phyloP scores from a whole-genome alignment of 176 grass and related monocot genomes.

The Eragrostis nindensis region DNA sequence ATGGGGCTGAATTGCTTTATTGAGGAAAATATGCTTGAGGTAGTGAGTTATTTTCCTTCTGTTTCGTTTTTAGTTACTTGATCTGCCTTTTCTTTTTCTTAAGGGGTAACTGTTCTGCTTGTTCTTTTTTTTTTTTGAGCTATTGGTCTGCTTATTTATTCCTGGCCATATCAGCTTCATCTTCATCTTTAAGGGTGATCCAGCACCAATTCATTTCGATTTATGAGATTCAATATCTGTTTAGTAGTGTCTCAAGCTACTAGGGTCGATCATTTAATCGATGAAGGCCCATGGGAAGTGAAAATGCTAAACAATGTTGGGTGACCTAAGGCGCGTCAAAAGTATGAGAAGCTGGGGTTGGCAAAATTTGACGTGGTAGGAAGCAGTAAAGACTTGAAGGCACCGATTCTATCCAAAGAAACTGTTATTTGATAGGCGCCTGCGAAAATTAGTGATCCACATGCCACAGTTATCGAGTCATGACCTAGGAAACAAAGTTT shows the following conservation, averaged over 20 bases:
- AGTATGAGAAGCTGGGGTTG: not conserved
- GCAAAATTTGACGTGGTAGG: not conserved
- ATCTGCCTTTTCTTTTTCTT: not conserved
- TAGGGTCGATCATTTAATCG: not conserved
- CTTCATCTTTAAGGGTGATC: not conserved
- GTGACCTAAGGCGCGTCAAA: not conserved
- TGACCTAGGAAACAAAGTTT: not conserved
- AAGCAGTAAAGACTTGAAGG: not conserved
- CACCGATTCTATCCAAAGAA: not conserved
- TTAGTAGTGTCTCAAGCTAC: not conserved
- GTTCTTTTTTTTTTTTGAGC: not conserved
- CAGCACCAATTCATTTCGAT: not conserved
- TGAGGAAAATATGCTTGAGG: constrained; percentile 79
- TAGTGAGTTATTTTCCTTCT: constrained; percentile 22
- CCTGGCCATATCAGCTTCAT: not conserved
- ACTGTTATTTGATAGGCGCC: not conserved
- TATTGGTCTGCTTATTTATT: not conserved
- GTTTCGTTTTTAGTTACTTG: constrained; percentile 19
- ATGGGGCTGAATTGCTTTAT: constrained; percentile 51
- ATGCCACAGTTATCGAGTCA: not conserved
- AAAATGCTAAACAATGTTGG: not conserved
- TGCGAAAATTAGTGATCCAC: not conserved
- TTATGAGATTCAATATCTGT: not conserved
- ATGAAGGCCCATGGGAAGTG: not conserved
- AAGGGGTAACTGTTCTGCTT: too few relatives aligned